phyloP scores from a whole-genome alignment of 1,284 basidiomycete species.

The Ganoderma lingzhi region DNA sequence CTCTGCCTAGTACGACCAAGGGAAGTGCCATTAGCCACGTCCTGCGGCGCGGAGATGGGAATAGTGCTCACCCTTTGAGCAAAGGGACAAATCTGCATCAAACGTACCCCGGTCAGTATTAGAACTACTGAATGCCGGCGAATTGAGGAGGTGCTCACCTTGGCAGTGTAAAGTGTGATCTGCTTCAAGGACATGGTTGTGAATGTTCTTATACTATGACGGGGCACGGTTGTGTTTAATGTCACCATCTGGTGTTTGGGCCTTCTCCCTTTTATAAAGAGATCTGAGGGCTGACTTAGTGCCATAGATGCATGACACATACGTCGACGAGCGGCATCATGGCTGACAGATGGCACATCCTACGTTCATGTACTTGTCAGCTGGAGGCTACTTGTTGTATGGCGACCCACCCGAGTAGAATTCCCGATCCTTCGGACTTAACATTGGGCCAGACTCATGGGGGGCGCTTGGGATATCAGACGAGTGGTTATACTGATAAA shows the following conservation, averaged over 20 bases:
- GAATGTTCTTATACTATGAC: not conserved
- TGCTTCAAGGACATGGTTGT: slow-evolving; percentile 7
- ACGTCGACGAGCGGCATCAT: too few relatives aligned
- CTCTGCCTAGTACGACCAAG: slow-evolving; percentile 4
- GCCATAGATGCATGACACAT: too few relatives aligned
- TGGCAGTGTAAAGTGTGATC: slow-evolving; percentile 14
- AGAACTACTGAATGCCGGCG: not conserved
- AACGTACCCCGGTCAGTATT: not conserved
- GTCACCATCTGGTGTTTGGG: too few relatives aligned
- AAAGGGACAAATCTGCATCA: slow-evolving; percentile 30
- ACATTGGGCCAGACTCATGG: too few relatives aligned
- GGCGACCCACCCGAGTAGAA: not conserved
- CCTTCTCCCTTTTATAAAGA: too few relatives aligned
- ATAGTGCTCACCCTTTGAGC: slow-evolving; percentile 25
- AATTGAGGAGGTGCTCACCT: slow-evolving; percentile 17
- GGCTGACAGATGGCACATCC: too few relatives aligned
- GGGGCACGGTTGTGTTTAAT: not conserved
- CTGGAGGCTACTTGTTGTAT: too few relatives aligned
- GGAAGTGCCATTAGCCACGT: not conserved
- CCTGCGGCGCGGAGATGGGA: not conserved
- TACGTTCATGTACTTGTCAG: too few relatives aligned
- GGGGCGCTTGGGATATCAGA: too few relatives aligned
- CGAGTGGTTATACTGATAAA: too few relatives aligned
- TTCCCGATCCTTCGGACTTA: not conserved
- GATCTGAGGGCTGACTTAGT: too few relatives aligned